phyloP scores from a whole-genome alignment of 2,329 filamentous ascomycete genomes.

The Xylariaceae sp. region DNA sequence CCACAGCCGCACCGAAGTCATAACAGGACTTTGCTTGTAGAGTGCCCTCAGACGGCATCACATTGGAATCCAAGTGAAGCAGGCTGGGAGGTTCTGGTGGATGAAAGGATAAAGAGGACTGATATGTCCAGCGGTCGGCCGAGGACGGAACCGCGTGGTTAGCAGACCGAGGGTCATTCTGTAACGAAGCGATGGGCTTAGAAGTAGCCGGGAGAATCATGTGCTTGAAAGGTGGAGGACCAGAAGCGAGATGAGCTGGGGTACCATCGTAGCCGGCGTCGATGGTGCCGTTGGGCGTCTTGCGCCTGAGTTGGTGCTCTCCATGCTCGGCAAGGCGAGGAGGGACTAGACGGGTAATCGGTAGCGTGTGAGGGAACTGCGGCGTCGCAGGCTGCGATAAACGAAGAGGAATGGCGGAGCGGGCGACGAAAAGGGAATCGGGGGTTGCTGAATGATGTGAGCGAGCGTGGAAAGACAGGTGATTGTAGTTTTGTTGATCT shows the following conservation, averaged over 20 bases:
- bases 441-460: slow-evolving; percentile 15
- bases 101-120: slow-evolving; percentile 23
- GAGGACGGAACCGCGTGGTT: slow-evolving; percentile 26
- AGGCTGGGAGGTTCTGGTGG: slow-evolving; percentile 25
- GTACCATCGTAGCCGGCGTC: slow-evolving; percentile 91
- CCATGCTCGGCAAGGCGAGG: slow-evolving; percentile 43
- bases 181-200: slow-evolving; percentile 41
- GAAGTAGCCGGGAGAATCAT: slow-evolving; percentile 70
- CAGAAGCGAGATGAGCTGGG: slow-evolving; percentile 72
- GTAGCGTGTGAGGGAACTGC: slow-evolving; percentile 45
- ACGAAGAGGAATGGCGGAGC: slow-evolving; percentile 24
- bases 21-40: slow-evolving; percentile 31
- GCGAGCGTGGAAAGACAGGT: slow-evolving; percentile 26
- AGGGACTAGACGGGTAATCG: slow-evolving; percentile 37
- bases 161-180: slow-evolving; percentile 31
- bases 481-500: slow-evolving; percentile 25
- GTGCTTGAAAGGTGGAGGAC: slow-evolving; percentile 81
- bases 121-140: slow-evolving; percentile 34
- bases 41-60: slow-evolving; percentile 20
- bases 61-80: slow-evolving; percentile 26
- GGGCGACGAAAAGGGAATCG: slow-evolving; percentile 28
- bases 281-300: slow-evolving; percentile 93
- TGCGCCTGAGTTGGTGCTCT: slow-evolving; percentile 85
- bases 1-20: slow-evolving; percentile 29
- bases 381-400: slow-evolving; percentile 33